Percentiles rank a stretch among this genome's conserved stretches.
Conservation (phyloP, 2,329 filamentous ascomycete genomes). For the Orbilia ellipsospora region DNA sequence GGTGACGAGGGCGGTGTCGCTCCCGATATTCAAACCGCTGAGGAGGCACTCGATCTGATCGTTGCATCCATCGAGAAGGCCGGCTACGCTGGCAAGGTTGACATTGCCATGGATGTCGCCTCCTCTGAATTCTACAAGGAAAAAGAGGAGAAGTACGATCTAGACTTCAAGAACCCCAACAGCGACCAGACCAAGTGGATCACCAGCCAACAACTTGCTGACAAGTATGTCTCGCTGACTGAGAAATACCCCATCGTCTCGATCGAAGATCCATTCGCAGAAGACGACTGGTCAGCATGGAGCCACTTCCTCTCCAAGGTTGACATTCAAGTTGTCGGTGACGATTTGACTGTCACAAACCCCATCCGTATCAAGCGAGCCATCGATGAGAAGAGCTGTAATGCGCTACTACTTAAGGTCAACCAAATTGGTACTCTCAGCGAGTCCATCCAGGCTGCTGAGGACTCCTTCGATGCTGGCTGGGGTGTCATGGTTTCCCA, state of each 20-base stretch:
- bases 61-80: conserved; percentile 91
- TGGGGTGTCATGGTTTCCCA: conserved; percentile 99
- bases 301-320: conserved; percentile 99
- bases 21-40: conserved; percentile 95
- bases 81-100: conserved; percentile 94
- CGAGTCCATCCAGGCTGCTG: conserved; percentile 98
- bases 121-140: conserved; percentile 99
- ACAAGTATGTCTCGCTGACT: conserved; percentile 85
- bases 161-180: conserved; percentile 99
- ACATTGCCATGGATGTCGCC: conserved; percentile 99
- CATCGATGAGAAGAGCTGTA: conserved; percentile 98
- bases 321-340: conserved; percentile 96
- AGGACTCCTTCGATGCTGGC: conserved; percentile 93
- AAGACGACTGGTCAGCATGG: conserved; percentile 99
- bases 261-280: conserved; percentile 98
- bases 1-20: conserved; percentile 99
- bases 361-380: conserved; percentile 99
- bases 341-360: conserved; percentile 99
- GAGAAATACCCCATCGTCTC: conserved; percentile 98
- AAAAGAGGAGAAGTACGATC: conserved; percentile 98
- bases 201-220: conserved; percentile 96
- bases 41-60: conserved; percentile 97
- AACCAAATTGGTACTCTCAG: conserved; percentile 99
- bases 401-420: conserved; percentile 97
- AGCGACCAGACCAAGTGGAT: conserved; percentile 97